These are phyloP conservation scores for Geotrichum bryndzae DNA, from an alignment of 1,139 yeast species.

Conservation along the genomic window DNA sequence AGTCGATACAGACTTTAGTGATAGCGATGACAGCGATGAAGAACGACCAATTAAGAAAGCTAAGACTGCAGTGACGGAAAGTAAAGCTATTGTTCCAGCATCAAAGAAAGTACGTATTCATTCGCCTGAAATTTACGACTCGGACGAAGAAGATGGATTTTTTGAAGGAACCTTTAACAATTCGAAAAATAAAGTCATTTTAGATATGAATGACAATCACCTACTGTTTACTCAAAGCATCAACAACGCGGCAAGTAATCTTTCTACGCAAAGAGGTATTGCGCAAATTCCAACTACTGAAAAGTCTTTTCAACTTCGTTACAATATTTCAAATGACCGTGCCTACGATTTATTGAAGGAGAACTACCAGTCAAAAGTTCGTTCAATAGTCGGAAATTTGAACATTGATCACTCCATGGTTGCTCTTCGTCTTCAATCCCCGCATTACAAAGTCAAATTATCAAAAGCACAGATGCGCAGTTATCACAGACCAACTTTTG, in stretches of 20 bases:
- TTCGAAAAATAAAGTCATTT: conserved; percentile 40
- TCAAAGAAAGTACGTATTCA: background rate
- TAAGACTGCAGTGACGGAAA: background rate
- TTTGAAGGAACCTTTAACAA: conserved; percentile 59
- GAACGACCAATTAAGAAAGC: conserved; percentile 15
- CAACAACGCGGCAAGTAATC: conserved; percentile 21
- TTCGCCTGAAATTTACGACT: conserved; percentile 29
- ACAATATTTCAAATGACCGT: conserved; percentile 81
- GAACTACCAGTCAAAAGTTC: conserved; percentile 84
- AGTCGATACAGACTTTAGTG: conserved; percentile 13
- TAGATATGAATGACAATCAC: conserved; percentile 86
- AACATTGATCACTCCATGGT: conserved; percentile 89
- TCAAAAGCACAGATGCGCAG: conserved; percentile 65
- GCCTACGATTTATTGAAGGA: conserved; percentile 77
- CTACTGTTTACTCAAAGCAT: conserved; percentile 48
- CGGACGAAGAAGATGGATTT: conserved; percentile 72
- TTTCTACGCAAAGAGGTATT: conserved; percentile 32
- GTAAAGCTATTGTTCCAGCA: background rate
- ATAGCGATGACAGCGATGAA: conserved; percentile 20
- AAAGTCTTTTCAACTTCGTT: conserved; percentile 47
- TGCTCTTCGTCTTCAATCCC: conserved; percentile 80
- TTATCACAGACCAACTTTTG: conserved; percentile 75
- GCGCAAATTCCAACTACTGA: conserved; percentile 45
- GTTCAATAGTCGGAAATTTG: conserved; percentile 88
- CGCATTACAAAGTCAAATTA: conserved; percentile 78